A percentile compares a stretch with the other conserved stretches of the same genome.
These are phyloP conservation scores for Fraxinus velutina DNA, from an alignment of 305 asterid genomes.

Conservation along the genomic window DNA sequence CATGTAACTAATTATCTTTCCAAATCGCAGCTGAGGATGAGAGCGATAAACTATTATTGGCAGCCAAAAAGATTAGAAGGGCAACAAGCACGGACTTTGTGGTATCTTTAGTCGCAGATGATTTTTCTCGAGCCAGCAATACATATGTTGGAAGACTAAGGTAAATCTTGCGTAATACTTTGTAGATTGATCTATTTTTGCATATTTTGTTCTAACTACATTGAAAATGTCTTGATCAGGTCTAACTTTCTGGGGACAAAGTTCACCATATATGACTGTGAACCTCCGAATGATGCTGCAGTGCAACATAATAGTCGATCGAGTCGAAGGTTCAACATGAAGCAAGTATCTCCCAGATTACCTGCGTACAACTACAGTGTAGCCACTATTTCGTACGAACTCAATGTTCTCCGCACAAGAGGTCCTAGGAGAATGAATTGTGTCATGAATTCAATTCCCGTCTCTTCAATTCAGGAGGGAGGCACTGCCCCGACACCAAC, in stretches of 20 bases:
- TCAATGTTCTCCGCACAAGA: slow-evolving; percentile 80
- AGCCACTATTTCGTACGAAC: slow-evolving; percentile 65
- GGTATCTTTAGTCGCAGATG: slow-evolving; percentile 75
- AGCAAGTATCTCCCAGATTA: slow-evolving; percentile 73
- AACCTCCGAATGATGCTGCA: slow-evolving; percentile 54
- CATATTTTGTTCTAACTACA: not conserved
- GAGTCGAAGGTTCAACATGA: slow-evolving; percentile 65
- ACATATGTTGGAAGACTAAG: slow-evolving; percentile 76
- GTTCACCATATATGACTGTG: slow-evolving; percentile 79
- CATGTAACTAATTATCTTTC: slow-evolving; percentile 16
- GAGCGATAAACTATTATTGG: slow-evolving; percentile 63
- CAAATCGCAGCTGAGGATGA: slow-evolving; percentile 60
- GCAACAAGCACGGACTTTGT: slow-evolving; percentile 79
- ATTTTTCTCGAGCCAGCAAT: slow-evolving; percentile 87
- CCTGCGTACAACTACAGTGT: slow-evolving; percentile 63
- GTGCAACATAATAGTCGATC: slow-evolving; percentile 35
- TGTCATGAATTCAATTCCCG: slow-evolving; percentile 63
- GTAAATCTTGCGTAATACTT: slow-evolving; percentile 28
- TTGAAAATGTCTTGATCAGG: slow-evolving; percentile 36
- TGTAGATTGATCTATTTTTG: not conserved
- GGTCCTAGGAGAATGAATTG: slow-evolving; percentile 90
- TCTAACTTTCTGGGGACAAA: slow-evolving; percentile 92
- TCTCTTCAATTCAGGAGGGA: slow-evolving; percentile 72
- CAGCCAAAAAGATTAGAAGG: slow-evolving; percentile 76
- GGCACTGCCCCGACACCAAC: slow-evolving; percentile 84